Conservation (phyloP, 441 rosid genomes). For the Rhodomyrtus psidioides region DNA sequence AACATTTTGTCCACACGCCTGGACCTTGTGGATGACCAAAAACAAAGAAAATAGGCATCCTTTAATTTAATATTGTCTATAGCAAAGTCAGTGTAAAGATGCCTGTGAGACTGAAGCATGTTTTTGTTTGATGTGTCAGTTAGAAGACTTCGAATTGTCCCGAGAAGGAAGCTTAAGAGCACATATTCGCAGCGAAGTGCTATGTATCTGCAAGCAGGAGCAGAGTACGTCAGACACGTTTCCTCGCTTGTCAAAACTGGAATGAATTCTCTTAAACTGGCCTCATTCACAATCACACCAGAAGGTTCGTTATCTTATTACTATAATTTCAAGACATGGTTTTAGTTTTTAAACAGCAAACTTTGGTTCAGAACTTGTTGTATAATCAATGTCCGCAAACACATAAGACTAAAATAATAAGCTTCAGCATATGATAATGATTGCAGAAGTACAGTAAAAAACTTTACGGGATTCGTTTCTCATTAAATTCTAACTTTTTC, state of each 20-base stretch:
- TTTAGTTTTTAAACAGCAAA: not conserved
- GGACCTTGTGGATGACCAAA: not conserved
- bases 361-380: not conserved
- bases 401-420: not conserved
- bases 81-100: not conserved
- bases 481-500: not conserved
- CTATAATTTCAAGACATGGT: not conserved
- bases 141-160: conserved; percentile 66
- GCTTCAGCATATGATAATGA: not conserved
- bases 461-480: not conserved
- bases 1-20: not conserved
- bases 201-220: conserved; percentile 66
- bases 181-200: conserved; percentile 68
- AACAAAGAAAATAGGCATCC: not conserved
- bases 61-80: not conserved
- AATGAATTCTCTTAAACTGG: conserved; percentile 62
- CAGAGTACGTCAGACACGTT: conserved; percentile 68
- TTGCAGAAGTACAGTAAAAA: not conserved
- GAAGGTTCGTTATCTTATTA: conserved; percentile 46
- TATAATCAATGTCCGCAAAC: not conserved
- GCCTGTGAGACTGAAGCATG: not conserved
- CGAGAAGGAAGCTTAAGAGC: conserved; percentile 65
- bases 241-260: conserved; percentile 80
- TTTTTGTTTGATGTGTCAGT: conserved; percentile 39
- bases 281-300: conserved; percentile 51